Base-by-base conservation (phyloP, 129 eudicot genomes). In the Tagetes erecta region DNA sequence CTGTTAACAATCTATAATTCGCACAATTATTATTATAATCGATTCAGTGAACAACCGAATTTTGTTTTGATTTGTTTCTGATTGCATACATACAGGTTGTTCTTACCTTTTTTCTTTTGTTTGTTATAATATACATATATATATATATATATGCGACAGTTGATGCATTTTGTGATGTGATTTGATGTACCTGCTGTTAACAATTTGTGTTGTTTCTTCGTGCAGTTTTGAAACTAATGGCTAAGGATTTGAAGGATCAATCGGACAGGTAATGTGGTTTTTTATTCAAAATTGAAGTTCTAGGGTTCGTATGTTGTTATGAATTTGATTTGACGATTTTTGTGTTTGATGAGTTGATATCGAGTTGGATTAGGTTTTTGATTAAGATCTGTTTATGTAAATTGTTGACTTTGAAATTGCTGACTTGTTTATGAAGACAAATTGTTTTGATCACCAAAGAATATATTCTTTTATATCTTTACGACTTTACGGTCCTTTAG, bases 251-350 rank as follows among this genome's bases (percentile, higher is more conserved):
- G 63, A 79, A 79, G 44, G 64, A 13, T 56, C 42, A 45, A 64
- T 72, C 83, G 4, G 31, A 79, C 39, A 79, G 82, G 82, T 78
- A 59, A 79, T 73, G 83, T 63, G 67, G 7, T 51, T 53, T 12
- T 70, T 33, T n/a, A n/a, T n/a, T n/a, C n/a, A 10, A 37, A 70
- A 13, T 34, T 38, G 7, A 55, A 27, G 12, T 3, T 40, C 50
- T 70, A 71, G 82, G 81, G 82, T 70, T 67, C 35, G 44, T 39
- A 27, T 75, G 2, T 13, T 5, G 1, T 5, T 12, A 11, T 38
- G n/a, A 20, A 63, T 62, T 47, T 63, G 38, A 27, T 75, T 65
- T 64, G 9, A 50, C 1, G 63, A 36, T 39, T 36, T 65, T 41
- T 2, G 66, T 30, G 6, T 52, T 41, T 3, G 70, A 27, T 64